These are phyloP conservation scores for Saccharomycopsis amapae DNA, from an alignment of 805 yeast species.

Conservation along the genomic window DNA sequence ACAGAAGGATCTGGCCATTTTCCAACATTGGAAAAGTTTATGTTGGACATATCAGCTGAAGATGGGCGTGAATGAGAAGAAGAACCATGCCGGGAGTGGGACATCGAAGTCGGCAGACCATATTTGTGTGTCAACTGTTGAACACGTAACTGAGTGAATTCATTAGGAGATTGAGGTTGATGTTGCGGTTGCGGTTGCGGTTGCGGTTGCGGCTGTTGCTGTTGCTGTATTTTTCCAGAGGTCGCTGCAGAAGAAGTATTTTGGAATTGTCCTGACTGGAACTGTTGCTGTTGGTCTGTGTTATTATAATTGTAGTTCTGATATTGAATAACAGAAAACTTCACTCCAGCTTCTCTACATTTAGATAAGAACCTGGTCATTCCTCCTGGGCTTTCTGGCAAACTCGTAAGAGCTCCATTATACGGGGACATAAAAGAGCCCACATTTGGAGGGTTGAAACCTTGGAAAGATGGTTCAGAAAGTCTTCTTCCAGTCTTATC, in stretches of 20 bases:
- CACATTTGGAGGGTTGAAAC: background rate
- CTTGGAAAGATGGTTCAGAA: background rate
- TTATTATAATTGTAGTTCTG: constrained; percentile 84
- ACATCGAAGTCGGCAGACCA: too few relatives aligned
- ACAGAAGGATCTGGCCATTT: too few relatives aligned
- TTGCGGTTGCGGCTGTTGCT: constrained; percentile 15
- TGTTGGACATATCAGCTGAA: too few relatives aligned
- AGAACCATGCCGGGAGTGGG: too few relatives aligned
- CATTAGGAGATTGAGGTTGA: background rate
- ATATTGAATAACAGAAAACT: constrained; percentile 61
- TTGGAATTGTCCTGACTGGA: too few relatives aligned
- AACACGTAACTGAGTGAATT: background rate
- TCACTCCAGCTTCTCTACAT: constrained; percentile 40
- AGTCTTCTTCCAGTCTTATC: background rate
- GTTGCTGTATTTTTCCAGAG: too few relatives aligned
- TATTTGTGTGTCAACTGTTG: background rate
- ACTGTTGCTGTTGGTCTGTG: constrained; percentile 33
- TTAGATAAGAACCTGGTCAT: background rate
- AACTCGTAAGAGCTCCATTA: too few relatives aligned
- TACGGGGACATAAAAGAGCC: too few relatives aligned
- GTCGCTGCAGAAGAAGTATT: too few relatives aligned
- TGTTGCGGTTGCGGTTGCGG: constrained; percentile 8
- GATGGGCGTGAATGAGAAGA: too few relatives aligned
- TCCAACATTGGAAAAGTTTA: too few relatives aligned
- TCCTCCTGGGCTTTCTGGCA: too few relatives aligned